Conservation (phyloP, 345 rosid species). For the Eutrema japonicum region DNA sequence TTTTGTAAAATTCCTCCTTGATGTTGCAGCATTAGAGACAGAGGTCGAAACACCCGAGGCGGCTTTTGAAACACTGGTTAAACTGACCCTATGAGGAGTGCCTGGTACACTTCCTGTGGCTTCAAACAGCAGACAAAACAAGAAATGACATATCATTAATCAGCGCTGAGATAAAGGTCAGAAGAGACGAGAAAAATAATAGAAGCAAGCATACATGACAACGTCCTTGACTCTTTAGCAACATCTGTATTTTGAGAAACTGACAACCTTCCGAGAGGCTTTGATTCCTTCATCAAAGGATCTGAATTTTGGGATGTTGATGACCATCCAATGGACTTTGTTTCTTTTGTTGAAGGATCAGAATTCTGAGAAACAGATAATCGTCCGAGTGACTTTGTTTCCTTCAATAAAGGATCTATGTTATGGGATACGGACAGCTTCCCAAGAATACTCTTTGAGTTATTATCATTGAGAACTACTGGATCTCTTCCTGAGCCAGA, state of each 20-base stretch:
- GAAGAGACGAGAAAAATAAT: conserved; percentile 5
- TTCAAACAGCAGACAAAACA: conserved; percentile 53
- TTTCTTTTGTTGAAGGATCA: conserved; percentile 74
- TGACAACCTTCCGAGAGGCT: conserved; percentile 79
- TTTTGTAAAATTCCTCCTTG: conserved; percentile 63
- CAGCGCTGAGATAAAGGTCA: conserved; percentile 4
- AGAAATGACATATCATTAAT: conserved; percentile 38
- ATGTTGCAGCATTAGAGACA: conserved; percentile 54
- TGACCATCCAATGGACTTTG: conserved; percentile 72
- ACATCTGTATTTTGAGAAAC: conserved; percentile 85
- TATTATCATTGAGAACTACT: conserved; percentile 61
- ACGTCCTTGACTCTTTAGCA: conserved; percentile 63
- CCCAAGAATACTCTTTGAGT: conserved; percentile 56
- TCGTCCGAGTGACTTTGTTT: conserved; percentile 81
- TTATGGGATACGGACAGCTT: conserved; percentile 58
- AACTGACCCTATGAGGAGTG: conserved; percentile 78
- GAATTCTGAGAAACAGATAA: conserved; percentile 82
- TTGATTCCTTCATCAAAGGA: conserved; percentile 66
- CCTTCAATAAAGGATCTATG: conserved; percentile 62
- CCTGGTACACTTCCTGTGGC: conserved; percentile 79
- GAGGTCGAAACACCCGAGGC: conserved; percentile 47
- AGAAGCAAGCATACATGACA: conserved; percentile 56
- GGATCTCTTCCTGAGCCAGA: conserved; percentile 60
- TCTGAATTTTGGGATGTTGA: conserved; percentile 68
- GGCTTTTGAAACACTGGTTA: conserved; percentile 53